A percentile compares a stretch with the other conserved stretches of the same genome.
Conservation (phyloP, 2,329 filamentous ascomycete genomes). For the Orbilia javanica region DNA sequence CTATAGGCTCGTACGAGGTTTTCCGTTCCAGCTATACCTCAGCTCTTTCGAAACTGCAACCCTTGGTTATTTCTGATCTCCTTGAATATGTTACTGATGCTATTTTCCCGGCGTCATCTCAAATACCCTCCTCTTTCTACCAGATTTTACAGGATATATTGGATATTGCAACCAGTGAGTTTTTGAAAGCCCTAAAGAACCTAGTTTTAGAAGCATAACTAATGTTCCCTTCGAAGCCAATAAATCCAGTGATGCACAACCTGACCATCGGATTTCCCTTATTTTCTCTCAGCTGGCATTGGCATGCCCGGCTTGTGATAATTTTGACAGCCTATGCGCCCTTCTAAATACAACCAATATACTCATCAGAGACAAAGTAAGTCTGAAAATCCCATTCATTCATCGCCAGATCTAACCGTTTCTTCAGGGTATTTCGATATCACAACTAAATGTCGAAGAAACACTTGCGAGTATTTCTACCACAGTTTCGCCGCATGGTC, state of each 20-base stretch:
- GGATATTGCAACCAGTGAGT: conserved; percentile 11
- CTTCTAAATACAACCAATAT: conserved; percentile 29
- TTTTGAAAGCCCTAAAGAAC: background rate
- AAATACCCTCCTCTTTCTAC: conserved; percentile 28
- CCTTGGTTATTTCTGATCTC: background rate
- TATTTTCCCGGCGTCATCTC: background rate
- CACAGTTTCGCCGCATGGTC: conserved; percentile 9
- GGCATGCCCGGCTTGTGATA: conserved; percentile 15
- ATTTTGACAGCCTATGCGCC: conserved; percentile 15
- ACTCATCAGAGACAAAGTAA: conserved; percentile 42
- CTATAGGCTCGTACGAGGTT: conserved; percentile 26
- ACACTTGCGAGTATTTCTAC: conserved; percentile 27
- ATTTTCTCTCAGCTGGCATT: conserved; percentile 26
- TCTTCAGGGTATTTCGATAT: conserved; percentile 22
- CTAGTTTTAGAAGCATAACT: background rate
- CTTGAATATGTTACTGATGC: conserved; percentile 1
- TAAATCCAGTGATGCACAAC: conserved; percentile 15
- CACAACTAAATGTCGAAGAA: conserved; percentile 47
- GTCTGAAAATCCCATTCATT: background rate
- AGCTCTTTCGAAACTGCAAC: conserved; percentile 2
- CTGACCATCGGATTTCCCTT: conserved; percentile 6
- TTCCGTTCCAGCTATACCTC: conserved; percentile 17
- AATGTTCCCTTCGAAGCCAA: conserved; percentile 8
- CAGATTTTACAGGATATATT: conserved; percentile 28
- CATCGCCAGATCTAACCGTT: background rate